Conservation (phyloP, 441 rosid species). For the Viola pubescens region DNA sequence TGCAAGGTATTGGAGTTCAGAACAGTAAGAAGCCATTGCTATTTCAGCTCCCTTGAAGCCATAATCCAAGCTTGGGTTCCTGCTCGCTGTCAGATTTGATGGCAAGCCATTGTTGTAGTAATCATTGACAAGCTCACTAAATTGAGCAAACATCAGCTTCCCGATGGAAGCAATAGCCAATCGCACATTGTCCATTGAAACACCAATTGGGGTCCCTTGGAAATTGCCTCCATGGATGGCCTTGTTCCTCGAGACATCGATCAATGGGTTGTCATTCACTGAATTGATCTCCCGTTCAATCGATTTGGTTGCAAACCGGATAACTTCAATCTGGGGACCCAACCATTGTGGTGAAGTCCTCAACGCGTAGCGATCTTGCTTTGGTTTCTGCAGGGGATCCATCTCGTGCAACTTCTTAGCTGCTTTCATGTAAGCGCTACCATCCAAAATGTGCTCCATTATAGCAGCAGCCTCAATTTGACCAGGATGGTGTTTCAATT, state of each 20-base stretch:
- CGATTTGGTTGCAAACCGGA: conserved; percentile 50
- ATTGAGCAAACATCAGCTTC: conserved; percentile 77
- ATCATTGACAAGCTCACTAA: conserved; percentile 79
- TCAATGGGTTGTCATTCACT: conserved; percentile 64
- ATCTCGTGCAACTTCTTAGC: conserved; percentile 49
- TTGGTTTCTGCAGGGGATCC: conserved; percentile 65
- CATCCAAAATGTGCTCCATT: conserved; percentile 57
- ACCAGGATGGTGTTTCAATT: conserved; percentile 56
- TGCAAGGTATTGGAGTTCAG: conserved; percentile 66
- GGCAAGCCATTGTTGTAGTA: conserved; percentile 84
- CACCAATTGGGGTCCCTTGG: conserved; percentile 89
- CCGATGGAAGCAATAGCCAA: conserved; percentile 54
- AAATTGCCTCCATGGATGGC: conserved; percentile 84
- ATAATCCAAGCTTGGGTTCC: conserved; percentile 67
- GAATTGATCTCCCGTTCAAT: conserved; percentile 69
- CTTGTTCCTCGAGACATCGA: conserved; percentile 62
- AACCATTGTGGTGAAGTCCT: conserved; percentile 73
- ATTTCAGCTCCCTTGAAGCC: conserved; percentile 90
- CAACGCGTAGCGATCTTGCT: conserved; percentile 62
- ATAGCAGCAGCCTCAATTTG: conserved; percentile 64
- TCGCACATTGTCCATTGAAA: conserved; percentile 61
- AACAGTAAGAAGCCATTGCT: conserved; percentile 76
- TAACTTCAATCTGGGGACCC: conserved; percentile 64
- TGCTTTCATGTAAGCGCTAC: conserved; percentile 47
- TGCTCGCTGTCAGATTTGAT: conserved; percentile 59